phyloP scores from a whole-genome alignment of 2,329 filamentous ascomycete genomes.

The Epichloe glyceriae region DNA sequence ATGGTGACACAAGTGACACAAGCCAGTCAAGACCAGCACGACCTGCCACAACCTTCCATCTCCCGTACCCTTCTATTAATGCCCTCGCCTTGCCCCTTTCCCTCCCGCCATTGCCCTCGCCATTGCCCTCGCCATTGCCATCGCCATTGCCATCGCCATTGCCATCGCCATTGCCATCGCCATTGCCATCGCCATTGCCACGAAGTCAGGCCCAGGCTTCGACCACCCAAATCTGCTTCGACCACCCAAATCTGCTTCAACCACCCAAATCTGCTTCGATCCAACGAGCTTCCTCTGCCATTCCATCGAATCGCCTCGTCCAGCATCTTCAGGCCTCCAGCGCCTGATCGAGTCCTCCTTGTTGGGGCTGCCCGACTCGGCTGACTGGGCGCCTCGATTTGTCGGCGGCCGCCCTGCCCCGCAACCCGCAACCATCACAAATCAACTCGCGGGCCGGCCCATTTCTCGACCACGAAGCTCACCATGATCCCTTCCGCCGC shows the following conservation, averaged over 20 bases:
- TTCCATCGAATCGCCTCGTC: background rate
- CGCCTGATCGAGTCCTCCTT: background rate
- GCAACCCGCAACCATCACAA: background rate
- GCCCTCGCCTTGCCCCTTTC: too few species aligned
- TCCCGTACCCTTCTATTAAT: too few species aligned
- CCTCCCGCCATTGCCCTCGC: background rate
- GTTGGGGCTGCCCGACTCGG: conserved; percentile 4
- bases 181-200: background rate
- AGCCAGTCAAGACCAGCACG: background rate
- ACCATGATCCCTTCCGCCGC: conserved; percentile 10
- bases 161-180: background rate
- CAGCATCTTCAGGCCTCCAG: background rate
- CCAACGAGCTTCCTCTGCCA: background rate
- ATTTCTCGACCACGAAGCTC: background rate
- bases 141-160: background rate
- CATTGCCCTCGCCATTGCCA: too few species aligned
- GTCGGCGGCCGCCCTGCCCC: background rate
- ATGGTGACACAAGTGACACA: background rate
- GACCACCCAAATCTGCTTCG: background rate
- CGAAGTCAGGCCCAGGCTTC: background rate
- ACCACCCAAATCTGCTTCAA: too few species aligned
- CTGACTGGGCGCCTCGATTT: conserved; percentile 3
- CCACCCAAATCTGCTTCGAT: background rate
- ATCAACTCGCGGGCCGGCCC: background rate
- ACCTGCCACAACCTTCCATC: background rate